Evolutionary conservation across 2,329 filamentous ascomycete genomes (phyloP).

Genomic region (Tricladium varicosporioides): DNA sequence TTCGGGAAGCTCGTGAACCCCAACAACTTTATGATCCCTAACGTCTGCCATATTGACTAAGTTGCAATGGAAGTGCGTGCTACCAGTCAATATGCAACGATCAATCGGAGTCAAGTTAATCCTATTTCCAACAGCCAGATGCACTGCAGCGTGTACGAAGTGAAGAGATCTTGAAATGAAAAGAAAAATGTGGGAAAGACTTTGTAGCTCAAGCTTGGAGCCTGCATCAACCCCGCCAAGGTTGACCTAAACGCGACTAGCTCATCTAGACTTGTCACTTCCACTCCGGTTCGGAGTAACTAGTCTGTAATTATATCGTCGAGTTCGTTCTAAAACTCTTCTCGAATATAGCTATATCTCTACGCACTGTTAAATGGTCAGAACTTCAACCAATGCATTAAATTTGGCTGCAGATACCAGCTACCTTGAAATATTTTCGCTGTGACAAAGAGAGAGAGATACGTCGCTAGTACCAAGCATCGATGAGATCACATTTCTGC

Average conservation of each 20-base stretch:
- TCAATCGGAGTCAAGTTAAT: not conserved
- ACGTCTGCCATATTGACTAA: constrained; percentile 28
- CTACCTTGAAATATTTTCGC: too few species aligned
- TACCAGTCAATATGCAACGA: constrained; percentile 21
- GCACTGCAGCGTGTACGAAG: not conserved
- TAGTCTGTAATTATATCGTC: not conserved
- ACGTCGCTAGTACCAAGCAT: too few species aligned
- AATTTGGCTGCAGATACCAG: too few species aligned
- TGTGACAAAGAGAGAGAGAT: too few species aligned
- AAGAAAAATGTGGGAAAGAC: not conserved
- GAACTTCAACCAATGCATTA: too few species aligned
- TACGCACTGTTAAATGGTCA: too few species aligned
- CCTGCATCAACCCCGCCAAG: not conserved
- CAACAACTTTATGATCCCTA: constrained; percentile 17
- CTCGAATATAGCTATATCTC: too few species aligned
- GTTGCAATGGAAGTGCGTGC: constrained; percentile 34
- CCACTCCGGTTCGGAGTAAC: not conserved
- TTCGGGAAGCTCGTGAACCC: constrained; percentile 8
- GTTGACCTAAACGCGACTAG: not conserved
- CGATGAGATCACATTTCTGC: too few species aligned
- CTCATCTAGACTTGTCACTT: not conserved
- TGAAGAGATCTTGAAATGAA: not conserved
- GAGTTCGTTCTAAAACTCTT: too few species aligned
- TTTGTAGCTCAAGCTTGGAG: not conserved
- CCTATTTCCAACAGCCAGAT: not conserved